These are phyloP conservation scores for Salix purpurea DNA, from an alignment of 345 rosid genomes.

Conservation along the genomic window DNA sequence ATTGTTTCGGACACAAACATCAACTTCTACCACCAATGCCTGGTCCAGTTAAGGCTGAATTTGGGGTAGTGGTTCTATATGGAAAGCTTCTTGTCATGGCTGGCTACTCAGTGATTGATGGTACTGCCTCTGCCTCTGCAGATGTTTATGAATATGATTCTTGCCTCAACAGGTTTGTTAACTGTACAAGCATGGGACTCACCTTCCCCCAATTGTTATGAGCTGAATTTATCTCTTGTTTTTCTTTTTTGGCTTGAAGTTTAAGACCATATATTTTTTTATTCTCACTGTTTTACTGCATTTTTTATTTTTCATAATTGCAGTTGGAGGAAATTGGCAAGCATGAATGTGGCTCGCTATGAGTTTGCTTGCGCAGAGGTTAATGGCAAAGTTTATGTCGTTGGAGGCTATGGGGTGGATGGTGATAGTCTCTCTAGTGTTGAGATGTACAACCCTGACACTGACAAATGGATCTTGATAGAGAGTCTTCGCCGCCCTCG, in stretches of 20 bases:
- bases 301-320: conserved; percentile 14
- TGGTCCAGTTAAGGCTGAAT: conserved; percentile 62
- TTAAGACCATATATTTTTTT: too few relatives aligned
- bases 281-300: too few relatives aligned
- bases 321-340: conserved; percentile 82
- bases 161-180: conserved; percentile 76
- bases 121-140: conserved; percentile 47
- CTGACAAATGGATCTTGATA: conserved; percentile 51
- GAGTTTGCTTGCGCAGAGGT: conserved; percentile 87
- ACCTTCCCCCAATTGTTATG: too few relatives aligned
- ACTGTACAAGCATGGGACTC: not conserved
- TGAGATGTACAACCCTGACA: conserved; percentile 71
- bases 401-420: conserved; percentile 69
- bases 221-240: too few relatives aligned
- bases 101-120: conserved; percentile 51
- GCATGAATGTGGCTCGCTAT: conserved; percentile 68
- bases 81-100: conserved; percentile 82
- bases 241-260: too few relatives aligned
- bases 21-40: conserved; percentile 74
- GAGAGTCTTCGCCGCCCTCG: conserved; percentile 78
- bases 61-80: conserved; percentile 60
- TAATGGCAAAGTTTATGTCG: conserved; percentile 73
- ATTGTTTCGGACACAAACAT: conserved; percentile 51
- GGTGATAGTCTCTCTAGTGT: conserved; percentile 69
- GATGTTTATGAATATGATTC: conserved; percentile 78